These are phyloP conservation scores for Microbotryum saponariae DNA, from an alignment of 1,284 basidiomycete species.

Conservation along the genomic window DNA sequence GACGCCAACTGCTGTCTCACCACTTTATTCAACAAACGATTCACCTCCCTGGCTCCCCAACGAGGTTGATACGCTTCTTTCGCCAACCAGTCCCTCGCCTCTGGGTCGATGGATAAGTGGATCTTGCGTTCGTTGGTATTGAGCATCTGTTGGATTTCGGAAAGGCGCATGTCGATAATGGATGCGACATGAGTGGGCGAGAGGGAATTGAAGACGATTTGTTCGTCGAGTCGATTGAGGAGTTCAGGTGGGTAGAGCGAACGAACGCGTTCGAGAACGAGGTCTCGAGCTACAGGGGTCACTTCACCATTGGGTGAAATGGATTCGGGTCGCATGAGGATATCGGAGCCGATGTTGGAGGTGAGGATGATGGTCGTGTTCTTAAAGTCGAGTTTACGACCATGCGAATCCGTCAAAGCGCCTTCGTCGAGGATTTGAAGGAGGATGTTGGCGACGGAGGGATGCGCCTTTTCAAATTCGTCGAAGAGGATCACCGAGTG, in stretches of 20 bases:
- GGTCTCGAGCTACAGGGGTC: constrained; percentile 54
- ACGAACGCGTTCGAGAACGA: constrained; percentile 64
- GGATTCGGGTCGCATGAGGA: constrained; percentile 62
- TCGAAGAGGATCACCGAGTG: constrained; percentile 64
- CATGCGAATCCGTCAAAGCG: constrained; percentile 61
- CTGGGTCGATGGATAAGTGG: constrained; percentile 59
- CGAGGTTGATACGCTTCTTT: constrained; percentile 71
- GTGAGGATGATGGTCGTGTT: constrained; percentile 90
- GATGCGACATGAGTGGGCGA: constrained; percentile 62
- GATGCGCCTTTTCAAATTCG: constrained; percentile 79
- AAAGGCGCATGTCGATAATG: constrained; percentile 67
- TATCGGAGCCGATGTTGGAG: constrained; percentile 73
- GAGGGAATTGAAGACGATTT: constrained; percentile 74
- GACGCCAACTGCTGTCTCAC: constrained; percentile 36
- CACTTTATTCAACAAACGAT: constrained; percentile 37
- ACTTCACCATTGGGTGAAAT: constrained; percentile 61
- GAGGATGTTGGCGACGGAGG: constrained; percentile 80
- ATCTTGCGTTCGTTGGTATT: constrained; percentile 54
- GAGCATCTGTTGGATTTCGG: constrained; percentile 64
- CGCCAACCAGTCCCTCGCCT: constrained; percentile 65
- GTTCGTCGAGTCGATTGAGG: constrained; percentile 36
- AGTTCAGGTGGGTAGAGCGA: constrained; percentile 84
- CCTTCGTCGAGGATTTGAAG: constrained; percentile 91
- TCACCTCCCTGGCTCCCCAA: constrained; percentile 68
- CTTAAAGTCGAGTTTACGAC: constrained; percentile 56